A percentile compares a stretch with the other conserved stretches of the same genome.
Evolutionary conservation across 345 rosid species (phyloP).

Genomic region (Bruguiera sexangula): DNA sequence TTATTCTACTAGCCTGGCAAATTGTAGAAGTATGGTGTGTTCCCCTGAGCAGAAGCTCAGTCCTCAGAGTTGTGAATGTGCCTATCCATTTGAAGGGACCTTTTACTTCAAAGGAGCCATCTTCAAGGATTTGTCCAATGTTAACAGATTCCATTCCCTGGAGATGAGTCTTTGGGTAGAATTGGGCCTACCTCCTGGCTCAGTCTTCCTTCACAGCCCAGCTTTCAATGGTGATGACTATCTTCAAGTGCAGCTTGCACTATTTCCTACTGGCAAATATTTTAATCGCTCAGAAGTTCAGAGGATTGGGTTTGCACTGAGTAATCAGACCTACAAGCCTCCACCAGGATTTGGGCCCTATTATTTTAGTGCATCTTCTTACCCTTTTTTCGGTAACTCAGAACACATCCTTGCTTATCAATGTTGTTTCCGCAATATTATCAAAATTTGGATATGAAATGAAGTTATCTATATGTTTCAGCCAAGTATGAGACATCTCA

Average conservation of each 20-base stretch:
- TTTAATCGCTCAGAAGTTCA: slow-evolving; percentile 64
- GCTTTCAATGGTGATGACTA: slow-evolving; percentile 82
- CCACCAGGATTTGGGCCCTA: slow-evolving; percentile 84
- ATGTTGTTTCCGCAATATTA: background rate
- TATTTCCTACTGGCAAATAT: slow-evolving; percentile 66
- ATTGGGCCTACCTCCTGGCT: slow-evolving; percentile 72
- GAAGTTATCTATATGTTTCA: slow-evolving; percentile 29
- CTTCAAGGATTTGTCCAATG: slow-evolving; percentile 69
- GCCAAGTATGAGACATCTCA: slow-evolving; percentile 40
- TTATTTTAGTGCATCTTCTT: slow-evolving; percentile 78
- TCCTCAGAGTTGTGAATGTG: slow-evolving; percentile 93
- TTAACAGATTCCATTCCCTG: slow-evolving; percentile 55
- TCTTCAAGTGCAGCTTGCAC: slow-evolving; percentile 74
- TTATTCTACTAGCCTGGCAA: slow-evolving; percentile 71
- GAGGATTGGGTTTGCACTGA: slow-evolving; percentile 73
- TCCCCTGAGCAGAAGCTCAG: slow-evolving; percentile 66
- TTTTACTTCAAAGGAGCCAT: slow-evolving; percentile 71
- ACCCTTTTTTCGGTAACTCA: slow-evolving; percentile 71
- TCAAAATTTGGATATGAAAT: slow-evolving; percentile 4
- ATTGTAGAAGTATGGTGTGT: slow-evolving; percentile 63
- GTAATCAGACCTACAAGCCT: slow-evolving; percentile 84
- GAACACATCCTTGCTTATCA: background rate
- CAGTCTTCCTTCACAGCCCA: slow-evolving; percentile 75
- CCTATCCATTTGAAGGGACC: slow-evolving; percentile 83
- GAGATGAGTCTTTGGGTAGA: slow-evolving; percentile 82